Base-by-base conservation (phyloP, 306 rosid genomes). In the Pterocarpus macrocarpus region DNA sequence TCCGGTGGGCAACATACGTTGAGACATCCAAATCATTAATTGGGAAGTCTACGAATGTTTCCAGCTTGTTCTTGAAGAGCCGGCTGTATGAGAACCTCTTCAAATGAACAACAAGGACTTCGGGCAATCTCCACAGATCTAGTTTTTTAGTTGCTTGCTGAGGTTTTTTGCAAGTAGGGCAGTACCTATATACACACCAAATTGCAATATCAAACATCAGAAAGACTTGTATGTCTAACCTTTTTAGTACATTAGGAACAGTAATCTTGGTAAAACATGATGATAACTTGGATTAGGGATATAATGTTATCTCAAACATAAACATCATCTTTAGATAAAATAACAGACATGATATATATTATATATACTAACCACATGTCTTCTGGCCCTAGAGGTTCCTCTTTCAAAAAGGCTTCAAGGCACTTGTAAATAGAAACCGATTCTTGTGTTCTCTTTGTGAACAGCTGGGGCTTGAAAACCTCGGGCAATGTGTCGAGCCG, bases 81-180 rank as follows among this genome's bases (percentile, higher is more conserved):
- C 78, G 82, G 77, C 76, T 71, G 78, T 77, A 88, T 3, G 97
- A 92, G 81, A 94, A 92, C 83, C 98, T 89, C 85, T 94, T 94
- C 87, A 94, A 84, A 86, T 94, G 97, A 85, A 92, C 82, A 79
- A 94, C 91, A 61, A 94, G 90, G 79, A 90, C 84, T 87, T 91
- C 92, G 5, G 98, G 98, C 90, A 92, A 89, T 78, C 93, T 92
- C 98, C 98, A 94, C 61, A 92, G 91, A 84, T 94, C 98, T 76
- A 94, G 70, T 85, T 92, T 94, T 86, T 92, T 94, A 22, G 87
- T 85, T 39, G 97, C 98, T 91, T 87, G 97, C 85, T 77, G 93
- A 81, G 85, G 97, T 15, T 52, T 71, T 87, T 92, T 86, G 90
- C 98, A 94, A 55, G 72, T 78, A 58, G 97, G 95, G 80, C 97